Evolutionary conservation across 2,329 filamentous ascomycete genomes (phyloP).

Genomic region (Paracorniculantispora psalliotae): DNA sequence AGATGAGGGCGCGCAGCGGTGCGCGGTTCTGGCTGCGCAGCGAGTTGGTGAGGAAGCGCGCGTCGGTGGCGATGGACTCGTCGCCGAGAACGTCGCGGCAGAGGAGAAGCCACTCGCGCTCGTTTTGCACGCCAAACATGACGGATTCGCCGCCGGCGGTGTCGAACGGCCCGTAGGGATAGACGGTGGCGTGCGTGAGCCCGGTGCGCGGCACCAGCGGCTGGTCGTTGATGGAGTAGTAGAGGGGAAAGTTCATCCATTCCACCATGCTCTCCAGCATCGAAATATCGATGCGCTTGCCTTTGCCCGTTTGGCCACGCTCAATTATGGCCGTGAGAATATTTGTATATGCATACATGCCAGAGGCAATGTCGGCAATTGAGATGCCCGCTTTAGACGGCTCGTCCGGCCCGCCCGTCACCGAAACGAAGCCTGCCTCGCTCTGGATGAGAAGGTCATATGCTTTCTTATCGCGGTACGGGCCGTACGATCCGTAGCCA

Average conservation of each 20-base stretch:
- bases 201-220: constrained; percentile 39
- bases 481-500: constrained; percentile 46
- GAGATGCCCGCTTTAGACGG: constrained; percentile 49
- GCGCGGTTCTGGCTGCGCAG: constrained; percentile 42
- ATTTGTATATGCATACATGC: constrained; percentile 47
- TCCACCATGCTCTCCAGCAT: constrained; percentile 56
- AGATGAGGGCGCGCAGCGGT: constrained; percentile 41
- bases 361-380: constrained; percentile 50
- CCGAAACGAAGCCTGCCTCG: constrained; percentile 47
- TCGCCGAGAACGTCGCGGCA: constrained; percentile 41
- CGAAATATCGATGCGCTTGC: constrained; percentile 48
- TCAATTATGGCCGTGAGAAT: constrained; percentile 46
- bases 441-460: constrained; percentile 52
- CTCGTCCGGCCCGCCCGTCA: constrained; percentile 41
- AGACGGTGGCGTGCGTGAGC: constrained; percentile 50
- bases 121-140: constrained; percentile 55
- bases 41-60: constrained; percentile 43
- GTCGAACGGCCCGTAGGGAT: constrained; percentile 52
- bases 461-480: constrained; percentile 49
- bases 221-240: constrained; percentile 46
- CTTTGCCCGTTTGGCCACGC: constrained; percentile 42
- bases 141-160: constrained; percentile 43
- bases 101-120: constrained; percentile 49
- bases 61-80: constrained; percentile 36
- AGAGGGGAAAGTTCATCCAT: constrained; percentile 54